Evolutionary conservation across 129 eudicot genomes (phyloP).

Genomic region (Pulicaria dysenterica): DNA sequence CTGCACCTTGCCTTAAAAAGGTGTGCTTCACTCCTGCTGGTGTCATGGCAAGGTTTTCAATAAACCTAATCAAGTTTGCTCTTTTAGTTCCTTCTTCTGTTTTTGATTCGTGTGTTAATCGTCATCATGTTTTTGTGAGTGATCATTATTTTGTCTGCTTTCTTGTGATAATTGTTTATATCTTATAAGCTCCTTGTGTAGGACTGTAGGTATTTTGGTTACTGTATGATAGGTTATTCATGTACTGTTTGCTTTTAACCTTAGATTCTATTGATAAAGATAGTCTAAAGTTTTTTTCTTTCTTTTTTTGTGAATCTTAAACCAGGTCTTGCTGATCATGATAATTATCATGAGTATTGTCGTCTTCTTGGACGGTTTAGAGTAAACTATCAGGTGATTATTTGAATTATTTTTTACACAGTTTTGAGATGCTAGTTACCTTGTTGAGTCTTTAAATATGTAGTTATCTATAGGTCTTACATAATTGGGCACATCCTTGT

Average conservation of each 20-base stretch:
- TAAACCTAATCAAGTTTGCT: no score
- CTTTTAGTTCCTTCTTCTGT: no score
- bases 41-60: no score
- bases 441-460: constrained; percentile 8
- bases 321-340: constrained; percentile 93
- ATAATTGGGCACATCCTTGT: neutral
- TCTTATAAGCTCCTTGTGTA: constrained; percentile 13
- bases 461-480: neutral
- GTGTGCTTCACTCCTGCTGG: no score
- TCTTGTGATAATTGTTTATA: neutral
- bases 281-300: neutral
- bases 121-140: no score
- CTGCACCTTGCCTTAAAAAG: no score
- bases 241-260: constrained; percentile 28
- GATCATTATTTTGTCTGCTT: no score
- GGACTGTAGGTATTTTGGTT: constrained; percentile 3
- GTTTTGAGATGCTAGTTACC: neutral
- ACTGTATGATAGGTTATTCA: constrained; percentile 1
- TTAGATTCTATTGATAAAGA: neutral
- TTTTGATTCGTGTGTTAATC: no score
- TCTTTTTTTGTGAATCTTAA: constrained; percentile 22
- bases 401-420: constrained; percentile 6
- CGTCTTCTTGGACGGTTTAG: constrained; percentile 98
- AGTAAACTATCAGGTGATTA: constrained; percentile 81
- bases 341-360: constrained; percentile 95